phyloP scores from a whole-genome alignment of 768 basidiomycete species.

The Trametes maxima region DNA sequence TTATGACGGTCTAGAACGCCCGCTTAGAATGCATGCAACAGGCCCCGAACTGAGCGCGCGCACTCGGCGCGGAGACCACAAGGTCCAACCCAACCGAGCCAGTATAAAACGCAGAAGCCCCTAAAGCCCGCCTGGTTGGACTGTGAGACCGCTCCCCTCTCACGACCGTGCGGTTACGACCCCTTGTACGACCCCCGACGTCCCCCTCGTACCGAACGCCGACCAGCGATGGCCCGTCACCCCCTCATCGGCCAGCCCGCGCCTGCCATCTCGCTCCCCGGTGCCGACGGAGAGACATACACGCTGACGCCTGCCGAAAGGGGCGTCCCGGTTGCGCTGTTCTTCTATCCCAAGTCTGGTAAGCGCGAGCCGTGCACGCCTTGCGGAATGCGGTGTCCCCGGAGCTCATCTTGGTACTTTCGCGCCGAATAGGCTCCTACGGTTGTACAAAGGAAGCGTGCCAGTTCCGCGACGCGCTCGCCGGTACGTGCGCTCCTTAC shows the following conservation, averaged over 20 bases:
- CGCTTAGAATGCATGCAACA: neutral
- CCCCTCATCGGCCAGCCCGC: constrained; percentile 64
- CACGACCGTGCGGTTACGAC: constrained; percentile 5
- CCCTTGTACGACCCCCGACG: constrained; percentile 13
- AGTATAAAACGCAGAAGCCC: constrained; percentile 8
- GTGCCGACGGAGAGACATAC: constrained; percentile 62
- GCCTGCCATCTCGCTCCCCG: constrained; percentile 64
- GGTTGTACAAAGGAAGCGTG: constrained; percentile 86
- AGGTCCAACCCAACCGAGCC: neutral
- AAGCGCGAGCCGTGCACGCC: constrained; percentile 16
- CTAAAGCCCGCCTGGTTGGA: neutral
- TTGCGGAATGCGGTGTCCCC: neutral
- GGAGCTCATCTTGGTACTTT: constrained; percentile 15
- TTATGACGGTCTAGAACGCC: too few relatives aligned
- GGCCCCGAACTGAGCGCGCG: neutral
- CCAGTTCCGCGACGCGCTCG: constrained; percentile 77
- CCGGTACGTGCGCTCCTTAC: constrained; percentile 45
- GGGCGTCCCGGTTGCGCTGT: constrained; percentile 65
- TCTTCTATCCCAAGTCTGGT: constrained; percentile 82
- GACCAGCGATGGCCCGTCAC: constrained; percentile 33
- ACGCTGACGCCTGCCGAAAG: constrained; percentile 60
- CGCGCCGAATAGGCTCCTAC: constrained; percentile 51
- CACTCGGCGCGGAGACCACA: constrained; percentile 2
- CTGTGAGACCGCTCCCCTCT: constrained; percentile 12
- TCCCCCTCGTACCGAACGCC: neutral